These are phyloP conservation scores for Sclerotiophoma versabilis DNA, from an alignment of 2,329 filamentous ascomycete genomes.

Conservation along the genomic window DNA sequence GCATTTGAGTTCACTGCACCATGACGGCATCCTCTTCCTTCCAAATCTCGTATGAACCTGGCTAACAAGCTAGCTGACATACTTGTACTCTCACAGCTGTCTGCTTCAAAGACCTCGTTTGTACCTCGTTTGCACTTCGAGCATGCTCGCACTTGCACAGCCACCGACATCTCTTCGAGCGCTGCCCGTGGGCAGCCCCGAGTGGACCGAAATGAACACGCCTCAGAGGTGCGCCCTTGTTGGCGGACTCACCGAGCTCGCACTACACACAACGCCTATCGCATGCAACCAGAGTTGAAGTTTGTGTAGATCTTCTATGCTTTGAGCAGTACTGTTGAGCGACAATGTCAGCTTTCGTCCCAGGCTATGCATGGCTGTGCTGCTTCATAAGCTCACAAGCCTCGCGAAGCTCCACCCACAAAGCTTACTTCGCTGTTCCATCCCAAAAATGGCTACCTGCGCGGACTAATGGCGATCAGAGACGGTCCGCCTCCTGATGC, in stretches of 20 bases:
- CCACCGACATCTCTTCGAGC: neutral
- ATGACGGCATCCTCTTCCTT: too few relatives aligned
- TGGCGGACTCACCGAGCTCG: neutral
- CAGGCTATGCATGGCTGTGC: constrained; percentile 4
- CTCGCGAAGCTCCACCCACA: constrained; percentile 9
- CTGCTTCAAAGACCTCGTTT: neutral
- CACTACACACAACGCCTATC: neutral
- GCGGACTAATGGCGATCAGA: neutral
- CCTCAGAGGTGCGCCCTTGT: neutral
- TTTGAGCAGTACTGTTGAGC: too few relatives aligned
- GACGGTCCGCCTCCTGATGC: neutral
- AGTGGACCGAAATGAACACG: neutral
- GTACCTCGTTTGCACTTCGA: neutral
- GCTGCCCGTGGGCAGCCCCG: neutral
- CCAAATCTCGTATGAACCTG: neutral
- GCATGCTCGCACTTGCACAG: neutral
- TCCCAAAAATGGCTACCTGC: neutral
- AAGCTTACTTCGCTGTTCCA: constrained; percentile 7
- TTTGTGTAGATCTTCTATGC: too few relatives aligned
- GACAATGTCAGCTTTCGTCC: neutral
- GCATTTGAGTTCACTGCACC: too few relatives aligned
- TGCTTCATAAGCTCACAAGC: constrained; percentile 6
- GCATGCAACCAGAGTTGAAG: neutral
- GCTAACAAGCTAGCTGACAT: too few relatives aligned
- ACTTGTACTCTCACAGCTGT: neutral